Evolutionary conservation across 2,329 filamentous ascomycete genomes (phyloP).

Genomic region (Dothideomycetes sp.): DNA sequence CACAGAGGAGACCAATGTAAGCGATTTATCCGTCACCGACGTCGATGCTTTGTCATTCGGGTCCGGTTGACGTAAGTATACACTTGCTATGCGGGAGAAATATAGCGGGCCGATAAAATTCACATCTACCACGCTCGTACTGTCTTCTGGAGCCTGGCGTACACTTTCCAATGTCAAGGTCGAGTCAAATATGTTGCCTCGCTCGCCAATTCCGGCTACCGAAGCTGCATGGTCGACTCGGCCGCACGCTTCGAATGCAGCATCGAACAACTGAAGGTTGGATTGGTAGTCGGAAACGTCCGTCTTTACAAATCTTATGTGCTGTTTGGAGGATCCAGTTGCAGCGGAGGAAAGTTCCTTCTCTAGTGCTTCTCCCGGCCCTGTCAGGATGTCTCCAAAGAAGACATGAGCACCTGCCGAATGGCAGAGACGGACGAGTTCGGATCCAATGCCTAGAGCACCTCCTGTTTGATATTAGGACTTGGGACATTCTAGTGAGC

Average conservation of each 20-base stretch:
- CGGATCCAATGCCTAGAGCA: conserved; percentile 34
- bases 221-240: conserved; percentile 39
- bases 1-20: conserved; percentile 34
- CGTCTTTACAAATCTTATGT: conserved; percentile 28
- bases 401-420: conserved; percentile 29
- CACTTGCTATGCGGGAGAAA: conserved; percentile 38
- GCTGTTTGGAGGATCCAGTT: conserved; percentile 12
- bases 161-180: conserved; percentile 32
- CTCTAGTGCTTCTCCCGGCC: conserved; percentile 22
- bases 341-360: conserved; percentile 13
- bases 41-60: conserved; percentile 10
- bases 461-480: conserved; percentile 20
- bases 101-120: conserved; percentile 37
- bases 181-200: conserved; percentile 34
- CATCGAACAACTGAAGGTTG: conserved; percentile 35
- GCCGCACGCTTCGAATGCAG: conserved; percentile 33
- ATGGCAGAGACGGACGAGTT: conserved; percentile 28
- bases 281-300: conserved; percentile 38
- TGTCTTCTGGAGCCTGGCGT: conserved; percentile 19
- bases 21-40: conserved; percentile 26
- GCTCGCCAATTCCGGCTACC: conserved; percentile 36
- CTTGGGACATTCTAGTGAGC: neutral
- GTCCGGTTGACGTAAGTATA: conserved; percentile 35
- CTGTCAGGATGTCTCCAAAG: conserved; percentile 32
- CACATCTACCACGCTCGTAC: conserved; percentile 32